A percentile compares a stretch with the other conserved stretches of the same genome.
These are phyloP conservation scores for Penicillium canariense DNA, from an alignment of 495 filamentous ascomycete species.

Conservation along the genomic window DNA sequence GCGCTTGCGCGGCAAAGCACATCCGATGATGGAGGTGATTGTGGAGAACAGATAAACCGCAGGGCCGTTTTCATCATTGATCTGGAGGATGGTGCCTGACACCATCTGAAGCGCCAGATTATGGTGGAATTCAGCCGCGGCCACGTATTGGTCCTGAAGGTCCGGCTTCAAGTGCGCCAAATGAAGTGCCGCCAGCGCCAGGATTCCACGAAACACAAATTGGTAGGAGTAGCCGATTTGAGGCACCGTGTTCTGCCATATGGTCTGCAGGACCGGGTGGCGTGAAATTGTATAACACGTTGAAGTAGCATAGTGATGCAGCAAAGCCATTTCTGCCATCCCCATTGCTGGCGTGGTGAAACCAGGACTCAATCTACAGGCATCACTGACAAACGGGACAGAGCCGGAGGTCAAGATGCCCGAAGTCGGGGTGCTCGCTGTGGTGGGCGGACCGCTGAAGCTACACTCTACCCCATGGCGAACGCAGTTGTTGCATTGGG, in stretches of 20 bases:
- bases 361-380: not conserved
- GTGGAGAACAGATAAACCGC: slow-evolving; percentile 40
- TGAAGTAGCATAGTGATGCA: slow-evolving; percentile 20
- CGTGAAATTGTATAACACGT: slow-evolving; percentile 15
- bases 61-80: slow-evolving; percentile 33
- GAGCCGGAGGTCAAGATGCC: not conserved
- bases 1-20: slow-evolving; percentile 32
- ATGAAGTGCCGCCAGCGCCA: slow-evolving; percentile 46
- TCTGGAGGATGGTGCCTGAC: slow-evolving; percentile 27
- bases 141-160: slow-evolving; percentile 29
- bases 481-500: slow-evolving; percentile 13
- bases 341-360: not conserved
- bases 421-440: not conserved
- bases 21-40: slow-evolving; percentile 34
- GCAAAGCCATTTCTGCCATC: slow-evolving; percentile 10
- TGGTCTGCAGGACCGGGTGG: not conserved
- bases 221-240: slow-evolving; percentile 28
- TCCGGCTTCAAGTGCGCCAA: slow-evolving; percentile 36
- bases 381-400: not conserved
- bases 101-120: slow-evolving; percentile 36
- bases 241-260: slow-evolving; percentile 32
- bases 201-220: slow-evolving; percentile 45
- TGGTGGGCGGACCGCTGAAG: not conserved
- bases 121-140: slow-evolving; percentile 39
- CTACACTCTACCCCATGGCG: slow-evolving; percentile 5